Base-by-base conservation (phyloP, 768 basidiomycete genomes). In the Podaxis pistillaris region DNA sequence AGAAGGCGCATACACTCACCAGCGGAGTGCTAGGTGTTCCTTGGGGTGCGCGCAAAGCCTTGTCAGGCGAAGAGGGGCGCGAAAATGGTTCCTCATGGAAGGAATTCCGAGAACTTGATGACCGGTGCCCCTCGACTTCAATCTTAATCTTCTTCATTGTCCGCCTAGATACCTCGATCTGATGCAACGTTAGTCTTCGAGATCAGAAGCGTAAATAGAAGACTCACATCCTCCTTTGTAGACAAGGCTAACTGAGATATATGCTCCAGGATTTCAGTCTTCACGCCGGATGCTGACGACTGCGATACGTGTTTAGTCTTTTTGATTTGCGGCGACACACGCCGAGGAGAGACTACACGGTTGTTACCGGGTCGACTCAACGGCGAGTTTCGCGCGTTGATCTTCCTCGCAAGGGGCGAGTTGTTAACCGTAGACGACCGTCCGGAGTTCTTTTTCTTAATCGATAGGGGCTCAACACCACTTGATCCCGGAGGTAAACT, bases 371-470 rank as follows among this genome's bases (percentile, higher is more conserved):
- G 71, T 62, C 81, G 81, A 47, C 78, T 81, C 46, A 86, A 72
- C 1, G 88, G 87, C 51, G 83, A 88, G 67, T 73, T 79, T 38
- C 83, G 85, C 65, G 76, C 78, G 57, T 75, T 74, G 2, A 71
- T 70, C 65, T 76, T 82, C 44, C 81, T 46, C 74, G 80, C 56
- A 70, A 79, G 50, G 36, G 64, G 52, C 15, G 72, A 72, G 41
- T 77, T 68, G 28, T 74, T 62, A 52, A 72, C 75, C 5, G 79
- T 75, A 24, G 76, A 72, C 51, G 74, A 76, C 38, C 86, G 83
- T 28, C 86, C 78, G 6, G 90, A 90, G 4, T 83, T 78, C 72
- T 91, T 93, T 79, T 94, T 93, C 80, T 88, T 92, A 72, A 94
- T 94, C 1, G 88, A 90, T 63, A 94, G 76, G 6, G 92, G 92